Percentiles rank a stretch among this genome's conserved stretches.
Evolutionary conservation across 768 basidiomycete species (phyloP).

Genomic region (Suillus subluteus): DNA sequence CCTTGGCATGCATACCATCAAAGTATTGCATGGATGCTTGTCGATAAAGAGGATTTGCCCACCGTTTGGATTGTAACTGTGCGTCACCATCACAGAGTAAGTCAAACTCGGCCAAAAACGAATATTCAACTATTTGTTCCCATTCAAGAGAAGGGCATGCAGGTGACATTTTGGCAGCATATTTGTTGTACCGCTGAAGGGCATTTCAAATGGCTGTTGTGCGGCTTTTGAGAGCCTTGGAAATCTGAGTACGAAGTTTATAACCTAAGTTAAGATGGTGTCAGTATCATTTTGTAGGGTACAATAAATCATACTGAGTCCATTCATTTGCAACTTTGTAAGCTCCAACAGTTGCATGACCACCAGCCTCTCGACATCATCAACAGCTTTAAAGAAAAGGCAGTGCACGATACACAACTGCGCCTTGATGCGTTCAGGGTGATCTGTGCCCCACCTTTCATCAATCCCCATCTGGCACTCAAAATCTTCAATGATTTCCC

Average conservation of each 20-base stretch:
- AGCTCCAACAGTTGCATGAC: background rate
- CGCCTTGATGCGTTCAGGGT: background rate
- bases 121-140: background rate
- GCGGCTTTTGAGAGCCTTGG: background rate
- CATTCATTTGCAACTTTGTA: background rate
- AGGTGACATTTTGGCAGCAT: background rate
- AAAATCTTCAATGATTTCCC: too few relatives aligned
- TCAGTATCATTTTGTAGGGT: background rate
- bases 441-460: background rate
- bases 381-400: background rate
- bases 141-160: background rate
- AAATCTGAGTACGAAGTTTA: background rate
- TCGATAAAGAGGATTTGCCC: background rate
- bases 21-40: conserved; percentile 16
- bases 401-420: background rate
- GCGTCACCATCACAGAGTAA: background rate
- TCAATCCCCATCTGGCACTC: background rate
- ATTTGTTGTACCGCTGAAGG: background rate
- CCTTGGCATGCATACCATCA: conserved; percentile 23
- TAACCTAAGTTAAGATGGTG: background rate
- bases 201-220: background rate
- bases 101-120: background rate
- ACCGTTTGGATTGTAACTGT: background rate
- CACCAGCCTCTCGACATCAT: background rate
- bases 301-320: background rate